Evolutionary conservation across 2,329 filamentous ascomycete species (phyloP).

Genomic region (Sclerotiophoma versabilis): DNA sequence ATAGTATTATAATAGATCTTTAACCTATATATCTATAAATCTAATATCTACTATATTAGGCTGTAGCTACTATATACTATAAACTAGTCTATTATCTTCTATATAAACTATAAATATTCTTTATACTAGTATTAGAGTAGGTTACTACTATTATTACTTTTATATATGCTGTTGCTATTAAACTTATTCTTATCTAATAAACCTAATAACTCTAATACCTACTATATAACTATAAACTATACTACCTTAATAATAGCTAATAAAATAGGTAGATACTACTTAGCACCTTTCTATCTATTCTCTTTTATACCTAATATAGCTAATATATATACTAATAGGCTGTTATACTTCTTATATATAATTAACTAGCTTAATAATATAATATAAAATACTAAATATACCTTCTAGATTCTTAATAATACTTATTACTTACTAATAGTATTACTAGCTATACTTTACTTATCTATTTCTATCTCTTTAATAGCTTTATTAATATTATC

Average conservation of each 20-base stretch:
- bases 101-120: slow-evolving; percentile 19
- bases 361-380: slow-evolving; percentile 24
- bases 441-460: slow-evolving; percentile 14
- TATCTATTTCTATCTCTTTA: too few relatives aligned
- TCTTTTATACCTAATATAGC: slow-evolving; percentile 26
- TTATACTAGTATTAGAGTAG: background rate
- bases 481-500: too few relatives aligned
- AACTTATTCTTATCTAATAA: slow-evolving; percentile 5
- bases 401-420: slow-evolving; percentile 19
- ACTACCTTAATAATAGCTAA: slow-evolving; percentile 27
- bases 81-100: slow-evolving; percentile 9
- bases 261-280: slow-evolving; percentile 23
- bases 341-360: slow-evolving; percentile 20
- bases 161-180: slow-evolving; percentile 7
- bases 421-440: slow-evolving; percentile 29
- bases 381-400: slow-evolving; percentile 27
- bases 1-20: slow-evolving; percentile 23
- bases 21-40: slow-evolving; percentile 17
- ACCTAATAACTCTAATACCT: slow-evolving; percentile 17
- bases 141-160: slow-evolving; percentile 8
- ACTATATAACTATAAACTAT: slow-evolving; percentile 26
- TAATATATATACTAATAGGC: slow-evolving; percentile 23
- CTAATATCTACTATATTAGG: slow-evolving; percentile 23
- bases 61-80: slow-evolving; percentile 16
- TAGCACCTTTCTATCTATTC: slow-evolving; percentile 19